Evolutionary conservation across 768 basidiomycete genomes (phyloP), one percentile per base, ranked within the genome.

Genomic region (Austroboletus festivus): DNA sequence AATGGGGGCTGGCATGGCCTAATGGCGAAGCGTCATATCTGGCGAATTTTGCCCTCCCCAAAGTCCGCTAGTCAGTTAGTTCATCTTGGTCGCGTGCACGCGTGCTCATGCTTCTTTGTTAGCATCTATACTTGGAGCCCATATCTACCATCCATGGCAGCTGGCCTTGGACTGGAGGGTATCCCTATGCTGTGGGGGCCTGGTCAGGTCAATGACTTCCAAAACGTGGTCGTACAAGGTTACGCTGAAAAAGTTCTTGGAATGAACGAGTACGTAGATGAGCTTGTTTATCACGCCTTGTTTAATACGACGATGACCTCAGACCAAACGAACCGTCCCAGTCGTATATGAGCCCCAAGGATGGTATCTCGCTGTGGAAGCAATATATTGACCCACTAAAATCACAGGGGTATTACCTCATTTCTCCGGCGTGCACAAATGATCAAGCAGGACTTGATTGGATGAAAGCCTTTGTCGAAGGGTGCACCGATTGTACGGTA

Each of bases 141-240:
- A 11, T 68, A 60, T 52, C 68, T 68, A 41, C 78, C 83, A 19
- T 46, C 54, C n/a, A 54, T 58, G 1, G 68, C 73, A 2, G 67
- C 71, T 13, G 26, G 60, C 5, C 65, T 77, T 44, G 83, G 81
- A n/a, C 62, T 84, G 33, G 65, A 75, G 10, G 81, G 70, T 53
- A 71, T 79, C 39, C 80, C 87, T 37, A 88, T 88, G 86, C 64
- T 90, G 1, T 91, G 88, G 88, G 83, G 86, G 51, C 55, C 62
- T 7, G 72, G 76, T 23, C 74, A 86, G 46, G 60, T 74, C 21
- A 52, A 45, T 7, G 71, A 77, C 15, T 86, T 86, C 63, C 55
- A 71, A 48, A 61, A 61, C 2, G 49, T 69, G 37, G 77, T 83
- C 24, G 67, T 73, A 41, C 53, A 63, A 15, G 81, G 80, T 33